A percentile compares a stretch with the other conserved stretches of the same genome.
These are phyloP conservation scores for Cladobotryum mycophilum DNA, from an alignment of 2,329 filamentous ascomycete species.

Conservation along the genomic window DNA sequence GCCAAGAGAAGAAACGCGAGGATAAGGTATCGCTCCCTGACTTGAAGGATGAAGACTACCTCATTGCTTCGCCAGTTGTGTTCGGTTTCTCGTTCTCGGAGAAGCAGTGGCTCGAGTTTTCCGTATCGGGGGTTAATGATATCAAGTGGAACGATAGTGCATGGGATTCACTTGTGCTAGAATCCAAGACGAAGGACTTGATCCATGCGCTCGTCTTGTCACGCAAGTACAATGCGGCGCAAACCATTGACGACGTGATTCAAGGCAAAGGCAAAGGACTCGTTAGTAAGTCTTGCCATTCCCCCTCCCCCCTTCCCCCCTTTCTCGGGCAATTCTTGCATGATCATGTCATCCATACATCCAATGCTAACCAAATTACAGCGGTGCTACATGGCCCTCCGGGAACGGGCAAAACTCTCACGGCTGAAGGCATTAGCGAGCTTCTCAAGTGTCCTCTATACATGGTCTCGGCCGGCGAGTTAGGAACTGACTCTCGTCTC, in stretches of 20 bases:
- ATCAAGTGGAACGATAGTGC: constrained; percentile 81
- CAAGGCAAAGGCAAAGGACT: constrained; percentile 82
- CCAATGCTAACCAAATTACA: constrained; percentile 18
- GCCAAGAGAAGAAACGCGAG: constrained; percentile 1
- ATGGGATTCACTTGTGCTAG: constrained; percentile 74
- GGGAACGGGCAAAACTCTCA: constrained; percentile 83
- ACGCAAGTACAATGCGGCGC: constrained; percentile 73
- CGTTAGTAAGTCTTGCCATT: constrained; percentile 44
- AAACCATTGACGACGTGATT: constrained; percentile 77
- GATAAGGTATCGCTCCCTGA: constrained; percentile 30
- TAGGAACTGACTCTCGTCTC: constrained; percentile 68
- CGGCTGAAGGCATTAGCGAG: constrained; percentile 80
- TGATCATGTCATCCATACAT: background rate
- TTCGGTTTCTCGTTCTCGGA: constrained; percentile 83
- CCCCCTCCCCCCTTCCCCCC: background rate
- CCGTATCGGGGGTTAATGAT: constrained; percentile 69
- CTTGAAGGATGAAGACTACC: constrained; percentile 76
- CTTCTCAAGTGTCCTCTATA: constrained; percentile 76
- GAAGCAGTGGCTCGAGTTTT: constrained; percentile 87
- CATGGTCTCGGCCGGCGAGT: constrained; percentile 74
- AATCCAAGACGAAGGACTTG: constrained; percentile 54
- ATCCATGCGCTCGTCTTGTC: constrained; percentile 74
- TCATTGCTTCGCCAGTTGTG: constrained; percentile 78
- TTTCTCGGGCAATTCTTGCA: background rate
- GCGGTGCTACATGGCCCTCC: constrained; percentile 77